Evolutionary conservation across 2,329 filamentous ascomycete genomes (phyloP), one percentile per base, ranked within the genome.

Genomic region (Colletotrichum tofieldiae): DNA sequence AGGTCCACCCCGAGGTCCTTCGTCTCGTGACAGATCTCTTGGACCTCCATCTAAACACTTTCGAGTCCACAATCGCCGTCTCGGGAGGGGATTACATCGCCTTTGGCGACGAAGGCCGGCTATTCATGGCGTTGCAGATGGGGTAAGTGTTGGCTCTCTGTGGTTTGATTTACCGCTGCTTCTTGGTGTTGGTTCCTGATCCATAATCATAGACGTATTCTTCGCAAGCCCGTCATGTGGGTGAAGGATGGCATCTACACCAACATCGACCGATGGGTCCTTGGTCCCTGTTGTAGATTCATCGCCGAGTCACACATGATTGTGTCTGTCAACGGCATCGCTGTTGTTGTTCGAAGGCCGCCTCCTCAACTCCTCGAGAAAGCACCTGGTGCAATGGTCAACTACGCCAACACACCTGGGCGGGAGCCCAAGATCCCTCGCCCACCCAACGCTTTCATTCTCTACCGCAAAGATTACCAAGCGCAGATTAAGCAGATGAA

Each of bases 361-460:
- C 52, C 69, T 5, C 52, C 47, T 4, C 69, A 72, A 1, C 52
- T 63, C 5, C 58, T 72, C 3, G 69, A 69, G 18, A 52, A 72
- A 14, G 41, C 45, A 20, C 43, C 65, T 18, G 69, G 43, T 20
- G 14, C 65, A 5, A 59, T 43, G 2, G 32, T 23, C 11, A 26
- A 56, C 23, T 59, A 45, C n/a, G 35, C 39, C n/a, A 61, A 54
- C 35, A 43, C 58, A 35, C 69, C 69, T 9, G 69, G 69, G 45
- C 58, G 65, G 37, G 39, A 55, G 35, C 45, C 45, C 35, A 74
- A 71, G 49, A 54, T 65, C 51, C 67, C 78, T 37, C 78, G 79
- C 5, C 79, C 80, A 3, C 74, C 76, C 45, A 82, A 82, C 56
- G 75, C 76, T 39, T 82, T 77, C 77, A 81, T 81, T 54, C 73